These are phyloP conservation scores for Endocalyx cinctus DNA, from an alignment of 2,329 filamentous ascomycete species.

Conservation along the genomic window DNA sequence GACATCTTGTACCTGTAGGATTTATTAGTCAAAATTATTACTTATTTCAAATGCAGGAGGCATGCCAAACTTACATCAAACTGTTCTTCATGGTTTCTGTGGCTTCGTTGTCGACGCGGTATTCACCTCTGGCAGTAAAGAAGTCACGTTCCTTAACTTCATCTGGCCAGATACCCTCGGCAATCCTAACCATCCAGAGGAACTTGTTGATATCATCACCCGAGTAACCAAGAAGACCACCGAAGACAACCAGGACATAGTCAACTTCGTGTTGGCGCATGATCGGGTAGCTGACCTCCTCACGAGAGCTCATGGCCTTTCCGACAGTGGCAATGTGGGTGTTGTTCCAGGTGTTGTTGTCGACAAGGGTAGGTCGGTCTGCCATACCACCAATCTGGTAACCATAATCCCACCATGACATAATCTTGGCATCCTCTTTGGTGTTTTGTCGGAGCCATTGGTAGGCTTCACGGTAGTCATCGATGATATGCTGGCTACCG, in stretches of 20 bases:
- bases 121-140: conserved; percentile 91
- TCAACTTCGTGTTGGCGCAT: conserved; percentile 98
- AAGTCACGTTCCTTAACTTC: conserved; percentile 96
- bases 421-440: conserved; percentile 89
- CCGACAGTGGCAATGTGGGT: conserved; percentile 98
- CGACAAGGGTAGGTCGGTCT: conserved; percentile 90
- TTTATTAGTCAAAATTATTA: too few species aligned
- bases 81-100: conserved; percentile 99
- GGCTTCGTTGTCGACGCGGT: conserved; percentile 87
- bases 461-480: conserved; percentile 98
- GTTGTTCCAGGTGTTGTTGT: conserved; percentile 99
- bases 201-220: conserved; percentile 99
- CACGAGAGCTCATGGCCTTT: conserved; percentile 95
- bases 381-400: conserved; percentile 99
- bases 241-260: conserved; percentile 97
- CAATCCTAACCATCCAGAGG: conserved; percentile 99
- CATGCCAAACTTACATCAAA: conserved; percentile 86
- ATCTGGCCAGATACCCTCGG: conserved; percentile 99
- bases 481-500: conserved; percentile 96
- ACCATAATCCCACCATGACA: conserved; percentile 99
- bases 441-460: conserved; percentile 99
- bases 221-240: conserved; percentile 91
- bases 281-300: conserved; percentile 98
- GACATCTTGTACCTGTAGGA: conserved; percentile 96
- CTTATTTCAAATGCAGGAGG: too few species aligned